Conservation (phyloP, 140 eudicot species). For the Anethum foeniculum region DNA sequence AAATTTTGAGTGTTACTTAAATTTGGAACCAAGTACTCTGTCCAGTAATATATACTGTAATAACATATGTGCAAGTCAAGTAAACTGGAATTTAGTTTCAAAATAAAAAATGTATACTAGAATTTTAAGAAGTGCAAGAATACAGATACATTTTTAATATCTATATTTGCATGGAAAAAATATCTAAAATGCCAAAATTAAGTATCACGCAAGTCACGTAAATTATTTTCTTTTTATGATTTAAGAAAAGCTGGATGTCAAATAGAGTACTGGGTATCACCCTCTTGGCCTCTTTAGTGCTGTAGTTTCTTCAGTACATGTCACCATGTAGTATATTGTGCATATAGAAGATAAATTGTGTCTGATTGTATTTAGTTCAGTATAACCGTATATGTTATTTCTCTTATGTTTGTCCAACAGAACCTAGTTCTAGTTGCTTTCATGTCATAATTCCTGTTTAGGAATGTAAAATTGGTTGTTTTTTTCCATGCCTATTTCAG, state of each 20-base stretch:
- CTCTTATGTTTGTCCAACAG: neutral
- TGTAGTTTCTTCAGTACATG: neutral
- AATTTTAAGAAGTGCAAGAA: too few relatives aligned
- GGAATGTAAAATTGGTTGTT: neutral
- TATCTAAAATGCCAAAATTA: too few relatives aligned
- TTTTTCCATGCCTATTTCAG: constrained; percentile 26
- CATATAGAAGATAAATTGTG: neutral
- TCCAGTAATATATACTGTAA: neutral
- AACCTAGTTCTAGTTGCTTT: neutral
- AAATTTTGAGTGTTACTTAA: neutral
- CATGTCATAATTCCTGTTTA: neutral
- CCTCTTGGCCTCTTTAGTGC: neutral
- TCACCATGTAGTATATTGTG: neutral
- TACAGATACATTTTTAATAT: too few relatives aligned
- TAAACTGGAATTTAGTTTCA: too few relatives aligned
- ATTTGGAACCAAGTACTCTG: neutral
- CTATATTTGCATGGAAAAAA: too few relatives aligned
- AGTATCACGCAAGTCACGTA: neutral
- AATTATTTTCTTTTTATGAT: neutral
- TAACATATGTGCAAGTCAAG: neutral
- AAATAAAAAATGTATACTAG: too few relatives aligned
- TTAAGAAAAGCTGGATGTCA: neutral
- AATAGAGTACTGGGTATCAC: neutral
- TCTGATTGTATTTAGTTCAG: neutral
- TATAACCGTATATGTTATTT: neutral